A percentile compares a stretch with the other conserved stretches of the same genome.
These are phyloP conservation scores for Pyrrhoderma noxium DNA, from an alignment of 1,284 basidiomycete species.

Conservation along the genomic window DNA sequence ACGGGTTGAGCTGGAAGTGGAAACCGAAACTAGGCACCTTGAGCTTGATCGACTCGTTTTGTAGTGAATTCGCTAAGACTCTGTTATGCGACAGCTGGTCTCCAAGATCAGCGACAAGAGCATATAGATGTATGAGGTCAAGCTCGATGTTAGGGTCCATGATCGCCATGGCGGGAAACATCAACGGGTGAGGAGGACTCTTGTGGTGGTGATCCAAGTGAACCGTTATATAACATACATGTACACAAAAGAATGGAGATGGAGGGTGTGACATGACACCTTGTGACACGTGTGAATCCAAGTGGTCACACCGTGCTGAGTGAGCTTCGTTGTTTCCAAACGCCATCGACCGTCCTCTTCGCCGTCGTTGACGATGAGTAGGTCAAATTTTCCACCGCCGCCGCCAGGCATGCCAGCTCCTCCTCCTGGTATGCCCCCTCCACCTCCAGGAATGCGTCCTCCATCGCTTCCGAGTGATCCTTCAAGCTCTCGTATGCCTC, in stretches of 20 bases:
- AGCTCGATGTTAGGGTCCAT: slow-evolving; percentile 37
- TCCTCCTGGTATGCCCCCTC: slow-evolving; percentile 52
- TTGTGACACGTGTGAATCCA: background rate
- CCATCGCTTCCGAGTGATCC: slow-evolving; percentile 33
- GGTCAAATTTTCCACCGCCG: slow-evolving; percentile 53
- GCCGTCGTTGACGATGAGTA: slow-evolving; percentile 25
- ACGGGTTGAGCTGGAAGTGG: too few relatives aligned
- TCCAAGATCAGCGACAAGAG: slow-evolving; percentile 68
- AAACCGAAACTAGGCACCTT: slow-evolving; percentile 46
- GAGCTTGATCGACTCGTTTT: slow-evolving; percentile 64
- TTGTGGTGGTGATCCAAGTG: background rate
- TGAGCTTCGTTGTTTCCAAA: background rate
- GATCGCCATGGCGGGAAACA: slow-evolving; percentile 32
- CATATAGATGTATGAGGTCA: slow-evolving; percentile 65
- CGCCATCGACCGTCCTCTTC: slow-evolving; percentile 26
- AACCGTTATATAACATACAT: background rate
- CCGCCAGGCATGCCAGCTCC: slow-evolving; percentile 56
- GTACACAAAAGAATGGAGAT: background rate
- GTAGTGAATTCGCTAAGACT: slow-evolving; percentile 46
- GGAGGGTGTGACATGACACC: slow-evolving; percentile 1
- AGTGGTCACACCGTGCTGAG: slow-evolving; percentile 2
- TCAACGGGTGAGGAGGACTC: background rate
- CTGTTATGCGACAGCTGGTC: slow-evolving; percentile 83
- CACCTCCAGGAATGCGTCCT: slow-evolving; percentile 35
- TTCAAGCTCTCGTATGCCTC: slow-evolving; percentile 57